phyloP scores from a whole-genome alignment of 2,329 filamentous ascomycete genomes.

The Cladophialophora psammophila region DNA sequence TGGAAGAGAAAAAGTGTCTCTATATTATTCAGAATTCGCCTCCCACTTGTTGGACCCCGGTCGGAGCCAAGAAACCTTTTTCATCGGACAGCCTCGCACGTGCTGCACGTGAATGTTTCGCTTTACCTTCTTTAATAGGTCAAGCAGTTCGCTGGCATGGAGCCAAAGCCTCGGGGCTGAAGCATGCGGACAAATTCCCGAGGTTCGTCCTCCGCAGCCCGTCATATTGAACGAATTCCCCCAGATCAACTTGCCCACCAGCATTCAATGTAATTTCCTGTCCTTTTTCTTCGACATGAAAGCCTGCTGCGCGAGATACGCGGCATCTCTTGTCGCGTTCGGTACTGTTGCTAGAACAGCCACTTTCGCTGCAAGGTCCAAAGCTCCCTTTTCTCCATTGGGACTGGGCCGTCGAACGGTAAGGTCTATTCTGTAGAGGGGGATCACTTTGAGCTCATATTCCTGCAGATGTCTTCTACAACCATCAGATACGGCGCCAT shows the following conservation, averaged over 20 bases:
- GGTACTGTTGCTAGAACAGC: constrained; percentile 23
- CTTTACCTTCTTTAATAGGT: constrained; percentile 2
- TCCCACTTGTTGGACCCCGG: neutral
- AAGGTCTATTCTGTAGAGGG: neutral
- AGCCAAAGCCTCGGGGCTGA: constrained; percentile 1
- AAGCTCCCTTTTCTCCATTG: constrained; percentile 20
- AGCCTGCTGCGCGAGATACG: constrained; percentile 40
- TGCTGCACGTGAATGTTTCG: constrained; percentile 16
- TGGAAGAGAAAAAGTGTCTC: constrained; percentile 20
- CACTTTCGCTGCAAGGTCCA: constrained; percentile 19
- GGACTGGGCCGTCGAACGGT: constrained; percentile 30
- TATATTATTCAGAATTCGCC: constrained; percentile 33
- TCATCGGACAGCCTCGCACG: constrained; percentile 19
- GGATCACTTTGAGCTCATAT: constrained; percentile 20
- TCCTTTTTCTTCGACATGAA: constrained; percentile 35
- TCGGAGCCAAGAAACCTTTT: constrained; percentile 6
- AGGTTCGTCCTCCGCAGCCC: constrained; percentile 14
- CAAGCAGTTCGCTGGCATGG: too few relatives aligned
- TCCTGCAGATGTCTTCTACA: constrained; percentile 53
- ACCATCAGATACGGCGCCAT: constrained; percentile 25
- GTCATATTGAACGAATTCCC: constrained; percentile 13
- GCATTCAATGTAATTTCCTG: constrained; percentile 10
- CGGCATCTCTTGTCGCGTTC: constrained; percentile 32
- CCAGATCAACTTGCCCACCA: neutral
- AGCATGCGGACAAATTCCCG: constrained; percentile 13